Conservation (phyloP, 495 filamentous ascomycete species). For the Glonium stellatum region DNA sequence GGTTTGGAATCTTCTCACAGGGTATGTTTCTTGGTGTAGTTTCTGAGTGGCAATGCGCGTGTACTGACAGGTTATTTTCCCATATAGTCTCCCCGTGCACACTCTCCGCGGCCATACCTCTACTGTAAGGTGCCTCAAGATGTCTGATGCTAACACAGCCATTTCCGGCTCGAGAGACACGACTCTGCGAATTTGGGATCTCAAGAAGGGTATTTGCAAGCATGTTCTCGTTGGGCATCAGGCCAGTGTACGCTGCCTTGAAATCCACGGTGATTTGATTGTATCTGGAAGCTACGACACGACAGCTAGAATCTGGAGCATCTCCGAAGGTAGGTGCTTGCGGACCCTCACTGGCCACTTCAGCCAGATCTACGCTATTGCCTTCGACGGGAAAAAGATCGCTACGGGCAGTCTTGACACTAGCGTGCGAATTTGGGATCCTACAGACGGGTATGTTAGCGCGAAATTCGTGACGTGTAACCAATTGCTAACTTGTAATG, state of each 20-base stretch:
- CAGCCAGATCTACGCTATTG: constrained; percentile 98
- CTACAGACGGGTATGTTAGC: constrained; percentile 65
- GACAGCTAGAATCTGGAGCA: constrained; percentile 94
- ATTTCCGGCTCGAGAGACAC: constrained; percentile 96
- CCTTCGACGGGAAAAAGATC: constrained; percentile 86
- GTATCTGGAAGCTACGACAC: constrained; percentile 98
- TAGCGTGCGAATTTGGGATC: constrained; percentile 95
- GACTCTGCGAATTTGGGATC: constrained; percentile 91
- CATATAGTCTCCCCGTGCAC: constrained; percentile 49
- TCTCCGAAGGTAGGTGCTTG: constrained; percentile 83
- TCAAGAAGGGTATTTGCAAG: constrained; percentile 73
- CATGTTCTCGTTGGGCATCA: constrained; percentile 94
- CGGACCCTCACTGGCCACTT: constrained; percentile 91
- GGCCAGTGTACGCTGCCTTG: constrained; percentile 90
- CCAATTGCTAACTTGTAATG: constrained; percentile 22
- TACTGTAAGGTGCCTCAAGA: constrained; percentile 94
- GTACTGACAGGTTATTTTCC: constrained; percentile 67
- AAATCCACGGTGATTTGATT: constrained; percentile 90
- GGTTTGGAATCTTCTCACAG: constrained; percentile 94
- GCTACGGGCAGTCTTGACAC: constrained; percentile 97
- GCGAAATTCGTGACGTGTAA: constrained; percentile 11
- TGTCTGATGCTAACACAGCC: constrained; percentile 86
- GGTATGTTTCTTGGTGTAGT: constrained; percentile 49
- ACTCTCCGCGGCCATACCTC: constrained; percentile 90
- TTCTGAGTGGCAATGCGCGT: too few relatives aligned